Conservation (phyloP, 805 yeast species). For the Sugiyamaella smithiae region DNA sequence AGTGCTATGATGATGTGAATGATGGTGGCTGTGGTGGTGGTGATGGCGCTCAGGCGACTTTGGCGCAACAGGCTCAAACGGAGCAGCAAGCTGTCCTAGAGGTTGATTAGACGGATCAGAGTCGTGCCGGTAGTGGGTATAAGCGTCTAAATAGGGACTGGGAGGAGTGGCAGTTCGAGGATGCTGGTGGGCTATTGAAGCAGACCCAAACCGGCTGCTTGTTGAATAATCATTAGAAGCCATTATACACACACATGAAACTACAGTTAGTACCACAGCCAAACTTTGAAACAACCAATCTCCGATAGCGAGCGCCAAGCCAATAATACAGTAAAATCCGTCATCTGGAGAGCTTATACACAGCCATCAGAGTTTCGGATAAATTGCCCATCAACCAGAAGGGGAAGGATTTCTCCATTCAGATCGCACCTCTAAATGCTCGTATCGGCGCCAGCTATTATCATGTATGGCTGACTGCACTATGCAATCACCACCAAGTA, state of each 20-base stretch:
- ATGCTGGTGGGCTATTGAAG: not conserved
- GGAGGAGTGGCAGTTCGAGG: not conserved
- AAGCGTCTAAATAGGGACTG: not conserved
- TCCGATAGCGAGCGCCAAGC: too few relatives aligned
- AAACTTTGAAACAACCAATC: not conserved
- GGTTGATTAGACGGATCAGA: not conserved
- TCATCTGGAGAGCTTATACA: too few relatives aligned
- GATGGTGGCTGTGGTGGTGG: slow-evolving; percentile 11
- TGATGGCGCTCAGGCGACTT: slow-evolving; percentile 3
- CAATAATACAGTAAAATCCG: too few relatives aligned
- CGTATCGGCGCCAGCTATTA: too few relatives aligned
- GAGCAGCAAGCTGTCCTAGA: not conserved
- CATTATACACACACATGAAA: not conserved
- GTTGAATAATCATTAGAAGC: not conserved
- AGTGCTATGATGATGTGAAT: slow-evolving; percentile 1
- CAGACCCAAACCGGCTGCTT: not conserved
- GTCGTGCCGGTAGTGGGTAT: not conserved
- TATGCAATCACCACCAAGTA: too few relatives aligned
- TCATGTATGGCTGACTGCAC: too few relatives aligned
- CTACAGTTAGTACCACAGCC: not conserved
- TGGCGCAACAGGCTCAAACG: not conserved
- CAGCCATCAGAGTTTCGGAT: too few relatives aligned
- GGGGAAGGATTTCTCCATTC: too few relatives aligned
- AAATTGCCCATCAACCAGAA: too few relatives aligned
- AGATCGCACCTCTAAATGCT: too few relatives aligned